Base-by-base conservation (phyloP, 192 early-diverging fungal genomes). In the Thamnidium elegans region DNA sequence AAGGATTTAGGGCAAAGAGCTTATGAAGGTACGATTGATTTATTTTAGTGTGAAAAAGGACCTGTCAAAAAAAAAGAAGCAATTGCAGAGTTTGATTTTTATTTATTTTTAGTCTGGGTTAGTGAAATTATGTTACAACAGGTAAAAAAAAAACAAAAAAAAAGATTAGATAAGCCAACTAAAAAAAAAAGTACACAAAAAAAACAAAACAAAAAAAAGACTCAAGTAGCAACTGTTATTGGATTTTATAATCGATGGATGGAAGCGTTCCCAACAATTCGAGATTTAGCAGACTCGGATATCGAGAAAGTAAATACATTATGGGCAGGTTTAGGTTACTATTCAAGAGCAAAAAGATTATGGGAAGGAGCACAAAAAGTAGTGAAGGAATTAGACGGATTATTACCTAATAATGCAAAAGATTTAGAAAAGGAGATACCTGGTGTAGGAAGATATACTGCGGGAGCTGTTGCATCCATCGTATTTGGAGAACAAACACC, bases 51-150 rank as follows among this genome's bases (percentile, higher is more conserved):
- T 26, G 26, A 26, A 32, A n/a, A 54, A 30, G 14, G 3, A 20
- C 26, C 6, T 17, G 31, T 17, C 34, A 7, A 66, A 23, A 47
- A 19, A 17, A 32, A 34, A 45, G 20, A 34, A 6, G n/a, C 26
- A 26, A 26, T 26, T 26, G 3, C 26, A 26, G 26, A 26, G 3
- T 14, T 59, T 17, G 11, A 26, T 32, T 45, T 21, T 15, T 0
- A 26, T 26, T 50, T 11, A 23, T 52, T n/a, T 31, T 20, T 63
- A 68, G 87, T 91, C 1, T 92, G 91, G 91, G 83, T 92, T 3
- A 81, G 78, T n/a, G 91, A 92, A 72, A 85, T 92, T 31, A 92
- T 92, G 91, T 70, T 87, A n/a, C 91, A 92, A 65, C 91, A 75
- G 71, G 71, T 72, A 58, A 17, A 52, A 1, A 50, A 1, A 32